Percentiles rank a stretch among this genome's conserved stretches.
These are phyloP conservation scores for Chenopodium berlandieri DNA, from an alignment of 148 eudicot species.

Conservation along the genomic window DNA sequence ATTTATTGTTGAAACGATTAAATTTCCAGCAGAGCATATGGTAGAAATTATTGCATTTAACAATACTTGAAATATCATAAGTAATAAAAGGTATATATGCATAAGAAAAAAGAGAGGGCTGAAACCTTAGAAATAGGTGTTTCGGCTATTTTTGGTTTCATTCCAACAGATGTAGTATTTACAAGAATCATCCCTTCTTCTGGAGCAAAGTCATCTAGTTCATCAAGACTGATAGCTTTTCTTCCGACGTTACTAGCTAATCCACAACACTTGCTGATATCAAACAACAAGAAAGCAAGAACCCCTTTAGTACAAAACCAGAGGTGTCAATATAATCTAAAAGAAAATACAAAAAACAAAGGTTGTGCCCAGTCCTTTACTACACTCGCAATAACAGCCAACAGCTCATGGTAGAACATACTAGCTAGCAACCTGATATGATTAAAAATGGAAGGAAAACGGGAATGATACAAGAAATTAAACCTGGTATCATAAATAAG, in stretches of 20 bases:
- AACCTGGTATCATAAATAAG: too few relatives aligned
- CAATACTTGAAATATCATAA: neutral
- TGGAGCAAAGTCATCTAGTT: constrained; percentile 54
- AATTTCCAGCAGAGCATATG: neutral
- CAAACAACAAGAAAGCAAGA: neutral
- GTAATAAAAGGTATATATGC: neutral
- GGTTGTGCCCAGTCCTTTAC: neutral
- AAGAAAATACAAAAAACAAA: neutral
- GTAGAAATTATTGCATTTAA: too few relatives aligned
- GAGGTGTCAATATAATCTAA: neutral
- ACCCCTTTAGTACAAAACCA: neutral
- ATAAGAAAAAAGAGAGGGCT: neutral
- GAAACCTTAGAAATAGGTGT: constrained; percentile 75
- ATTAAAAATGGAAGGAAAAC: too few relatives aligned
- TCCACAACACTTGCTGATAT: constrained; percentile 49
- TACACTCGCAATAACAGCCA: too few relatives aligned
- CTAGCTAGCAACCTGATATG: too few relatives aligned
- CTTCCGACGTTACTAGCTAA: constrained; percentile 65
- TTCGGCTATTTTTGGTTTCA: constrained; percentile 72
- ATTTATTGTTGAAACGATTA: neutral
- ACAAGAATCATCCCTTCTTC: constrained; percentile 83
- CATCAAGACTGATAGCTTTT: constrained; percentile 63
- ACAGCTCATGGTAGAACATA: too few relatives aligned
- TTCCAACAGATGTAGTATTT: constrained; percentile 83
- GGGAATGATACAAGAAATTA: too few relatives aligned